Percentiles rank a stretch among this genome's conserved stretches.
Evolutionary conservation across 164 flowering plant genomes (phyloP).

Genomic region (Echeveria elegans): DNA sequence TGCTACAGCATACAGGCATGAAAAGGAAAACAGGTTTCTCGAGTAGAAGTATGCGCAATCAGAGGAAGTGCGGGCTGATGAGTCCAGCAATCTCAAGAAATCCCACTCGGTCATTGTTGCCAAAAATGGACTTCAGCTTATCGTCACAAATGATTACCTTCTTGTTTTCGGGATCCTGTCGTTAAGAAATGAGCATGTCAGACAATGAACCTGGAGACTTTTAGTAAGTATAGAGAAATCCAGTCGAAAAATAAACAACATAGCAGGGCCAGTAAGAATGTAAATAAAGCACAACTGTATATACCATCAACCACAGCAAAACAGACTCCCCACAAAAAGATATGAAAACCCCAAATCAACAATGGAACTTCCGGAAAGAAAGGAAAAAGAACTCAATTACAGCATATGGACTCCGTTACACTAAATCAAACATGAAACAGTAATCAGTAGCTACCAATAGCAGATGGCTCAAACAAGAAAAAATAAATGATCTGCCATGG

Average conservation of each 20-base stretch:
- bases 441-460: no score
- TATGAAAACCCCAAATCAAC: neutral
- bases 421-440: no score
- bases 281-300: neutral
- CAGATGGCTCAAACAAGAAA: no score
- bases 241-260: neutral
- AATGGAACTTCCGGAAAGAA: no score
- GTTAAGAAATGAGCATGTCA: neutral
- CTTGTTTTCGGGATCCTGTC: constrained; percentile 8
- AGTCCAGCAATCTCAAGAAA: constrained; percentile 8
- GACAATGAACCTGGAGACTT: neutral
- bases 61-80: constrained; percentile 8
- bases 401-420: no score
- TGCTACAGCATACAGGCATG: no score
- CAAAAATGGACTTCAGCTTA: constrained; percentile 8
- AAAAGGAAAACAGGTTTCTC: no score
- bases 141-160: constrained; percentile 8
- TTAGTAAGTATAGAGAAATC: neutral
- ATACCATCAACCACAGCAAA: neutral
- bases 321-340: neutral
- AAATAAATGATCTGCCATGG: no score
- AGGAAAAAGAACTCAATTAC: no score
- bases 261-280: no score
- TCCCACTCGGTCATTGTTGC: constrained; percentile 7
- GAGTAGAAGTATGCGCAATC: no score